phyloP scores from a whole-genome alignment of 306 rosid species.

The Sesbania bispinosa region DNA sequence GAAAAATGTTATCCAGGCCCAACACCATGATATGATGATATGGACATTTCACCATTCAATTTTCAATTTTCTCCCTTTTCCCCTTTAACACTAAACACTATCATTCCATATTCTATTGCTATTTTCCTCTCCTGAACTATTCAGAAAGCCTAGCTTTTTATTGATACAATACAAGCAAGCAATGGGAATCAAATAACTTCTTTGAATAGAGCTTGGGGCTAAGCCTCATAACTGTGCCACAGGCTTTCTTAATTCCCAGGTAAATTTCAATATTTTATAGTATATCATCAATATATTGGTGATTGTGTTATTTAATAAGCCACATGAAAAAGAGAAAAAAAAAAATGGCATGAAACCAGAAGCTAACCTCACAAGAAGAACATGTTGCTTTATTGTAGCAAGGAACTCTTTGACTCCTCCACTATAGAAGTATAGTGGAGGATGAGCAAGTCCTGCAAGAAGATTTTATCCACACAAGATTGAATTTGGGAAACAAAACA shows the following conservation, averaged over 20 bases:
- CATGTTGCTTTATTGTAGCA: constrained; percentile 90
- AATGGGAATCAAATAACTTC: neutral
- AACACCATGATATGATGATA: neutral
- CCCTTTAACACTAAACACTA: neutral
- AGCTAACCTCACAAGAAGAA: constrained; percentile 84
- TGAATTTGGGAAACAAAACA: constrained; percentile 21
- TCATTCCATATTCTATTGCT: neutral
- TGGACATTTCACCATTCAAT: neutral
- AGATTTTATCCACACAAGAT: constrained; percentile 12
- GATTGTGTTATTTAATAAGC: neutral
- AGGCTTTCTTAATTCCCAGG: neutral
- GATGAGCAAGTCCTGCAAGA: constrained; percentile 88
- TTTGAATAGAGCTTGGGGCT: neutral
- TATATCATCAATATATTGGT: constrained; percentile 5
- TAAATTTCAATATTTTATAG: neutral
- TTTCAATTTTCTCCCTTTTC: neutral
- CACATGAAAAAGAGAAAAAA: neutral
- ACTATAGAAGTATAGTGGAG: constrained; percentile 90
- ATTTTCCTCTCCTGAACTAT: neutral
- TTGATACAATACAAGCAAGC: neutral
- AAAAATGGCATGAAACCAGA: neutral
- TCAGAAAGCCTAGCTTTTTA: neutral
- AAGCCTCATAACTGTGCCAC: neutral
- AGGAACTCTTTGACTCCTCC: constrained; percentile 99
- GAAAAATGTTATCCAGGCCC: constrained; percentile 1